Evolutionary conservation across 176 grass and related monocot genomes (phyloP).

Genomic region (Eleusine indica): DNA sequence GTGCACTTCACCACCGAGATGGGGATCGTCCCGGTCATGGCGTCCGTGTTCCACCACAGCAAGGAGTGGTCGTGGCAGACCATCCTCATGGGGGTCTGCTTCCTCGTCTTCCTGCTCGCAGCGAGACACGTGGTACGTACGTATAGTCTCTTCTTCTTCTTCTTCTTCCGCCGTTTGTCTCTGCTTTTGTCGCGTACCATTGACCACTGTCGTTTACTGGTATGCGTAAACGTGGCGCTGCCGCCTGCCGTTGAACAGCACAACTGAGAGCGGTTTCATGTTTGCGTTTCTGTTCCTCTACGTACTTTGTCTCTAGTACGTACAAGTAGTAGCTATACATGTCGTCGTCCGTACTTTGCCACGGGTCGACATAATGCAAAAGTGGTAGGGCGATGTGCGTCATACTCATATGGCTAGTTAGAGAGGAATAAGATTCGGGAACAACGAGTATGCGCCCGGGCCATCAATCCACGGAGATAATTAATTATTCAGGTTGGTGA

Average conservation of each 20-base stretch:
- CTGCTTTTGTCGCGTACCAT: background rate
- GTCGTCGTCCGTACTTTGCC: background rate
- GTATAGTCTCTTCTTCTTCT: background rate
- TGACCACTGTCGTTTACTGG: background rate
- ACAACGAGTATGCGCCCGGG: background rate
- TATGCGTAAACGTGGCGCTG: background rate
- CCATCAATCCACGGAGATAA: background rate
- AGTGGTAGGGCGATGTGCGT: background rate
- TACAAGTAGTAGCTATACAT: too few relatives aligned
- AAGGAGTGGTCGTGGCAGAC: conserved; percentile 98
- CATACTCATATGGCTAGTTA: too few relatives aligned
- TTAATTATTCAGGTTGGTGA: background rate
- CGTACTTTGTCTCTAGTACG: background rate
- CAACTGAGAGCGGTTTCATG: background rate
- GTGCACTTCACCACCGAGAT: conserved; percentile 93
- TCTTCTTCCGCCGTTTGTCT: background rate
- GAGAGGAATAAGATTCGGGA: background rate
- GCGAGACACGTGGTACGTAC: conserved; percentile 76
- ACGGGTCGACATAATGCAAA: background rate
- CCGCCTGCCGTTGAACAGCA: background rate
- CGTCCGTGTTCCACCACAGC: conserved; percentile 72
- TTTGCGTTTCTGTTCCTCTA: background rate
- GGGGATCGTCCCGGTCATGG: conserved; percentile 85
- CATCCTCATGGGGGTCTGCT: conserved; percentile 74
- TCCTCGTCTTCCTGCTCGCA: conserved; percentile 63